Percentiles rank a stretch among this genome's conserved stretches.
Evolutionary conservation across 495 filamentous ascomycete species (phyloP).

Genomic region (Alectoria sarmentosa): DNA sequence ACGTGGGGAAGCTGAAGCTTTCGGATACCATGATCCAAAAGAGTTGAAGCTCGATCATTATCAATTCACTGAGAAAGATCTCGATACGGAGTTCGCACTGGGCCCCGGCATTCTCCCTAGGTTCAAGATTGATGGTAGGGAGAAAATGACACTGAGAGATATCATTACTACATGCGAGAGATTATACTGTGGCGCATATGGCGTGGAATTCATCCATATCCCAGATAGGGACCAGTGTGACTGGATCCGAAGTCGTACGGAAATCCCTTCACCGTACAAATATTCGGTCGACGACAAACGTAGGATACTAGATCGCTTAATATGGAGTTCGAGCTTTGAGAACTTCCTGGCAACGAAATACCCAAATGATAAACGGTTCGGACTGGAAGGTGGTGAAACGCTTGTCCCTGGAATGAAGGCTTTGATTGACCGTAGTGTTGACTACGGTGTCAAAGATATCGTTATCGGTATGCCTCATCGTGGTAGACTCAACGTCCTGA

Average conservation of each 20-base stretch:
- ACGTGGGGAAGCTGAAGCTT: slow-evolving; percentile 73
- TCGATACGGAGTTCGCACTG: slow-evolving; percentile 85
- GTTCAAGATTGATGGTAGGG: slow-evolving; percentile 76
- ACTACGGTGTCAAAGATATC: slow-evolving; percentile 97
- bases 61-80: slow-evolving; percentile 87
- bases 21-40: slow-evolving; percentile 82
- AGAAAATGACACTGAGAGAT: slow-evolving; percentile 94
- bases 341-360: slow-evolving; percentile 91
- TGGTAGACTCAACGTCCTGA: slow-evolving; percentile 94
- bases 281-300: slow-evolving; percentile 97
- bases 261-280: slow-evolving; percentile 89
- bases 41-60: slow-evolving; percentile 92
- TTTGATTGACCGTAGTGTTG: slow-evolving; percentile 93
- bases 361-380: slow-evolving; percentile 99
- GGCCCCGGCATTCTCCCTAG: slow-evolving; percentile 94
- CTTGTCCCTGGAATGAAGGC: slow-evolving; percentile 99
- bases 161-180: slow-evolving; percentile 90
- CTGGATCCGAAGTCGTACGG: slow-evolving; percentile 90
- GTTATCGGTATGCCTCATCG: slow-evolving; percentile 99
- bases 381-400: slow-evolving; percentile 92
- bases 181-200: slow-evolving; percentile 94
- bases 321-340: slow-evolving; percentile 97
- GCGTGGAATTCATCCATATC: slow-evolving; percentile 97
- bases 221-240: slow-evolving; percentile 96
- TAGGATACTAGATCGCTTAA: slow-evolving; percentile 90